A percentile compares a stretch with the other conserved stretches of the same genome.
Conservation (phyloP, 2,329 filamentous ascomycete genomes). For the Talaromyces sp. region DNA sequence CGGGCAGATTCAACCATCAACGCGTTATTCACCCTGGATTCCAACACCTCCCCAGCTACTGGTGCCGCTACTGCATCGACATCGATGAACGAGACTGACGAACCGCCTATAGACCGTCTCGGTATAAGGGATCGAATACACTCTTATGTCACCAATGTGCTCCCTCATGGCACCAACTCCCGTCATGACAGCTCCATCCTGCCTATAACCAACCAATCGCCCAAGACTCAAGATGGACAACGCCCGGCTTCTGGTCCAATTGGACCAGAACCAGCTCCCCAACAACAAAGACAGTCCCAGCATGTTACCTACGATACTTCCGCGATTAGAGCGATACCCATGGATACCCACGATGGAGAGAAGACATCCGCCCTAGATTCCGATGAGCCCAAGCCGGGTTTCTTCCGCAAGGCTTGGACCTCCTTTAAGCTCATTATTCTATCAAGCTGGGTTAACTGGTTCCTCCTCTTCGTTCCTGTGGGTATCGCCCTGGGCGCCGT, state of each 20-base stretch:
- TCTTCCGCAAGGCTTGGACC: slow-evolving; percentile 51
- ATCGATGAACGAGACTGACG: slow-evolving; percentile 56
- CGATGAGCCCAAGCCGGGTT: slow-evolving; percentile 35
- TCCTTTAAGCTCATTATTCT: slow-evolving; percentile 58
- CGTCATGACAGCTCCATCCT: slow-evolving; percentile 24
- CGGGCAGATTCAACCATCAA: background rate
- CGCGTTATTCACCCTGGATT: slow-evolving; percentile 4
- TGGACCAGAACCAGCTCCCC: background rate
- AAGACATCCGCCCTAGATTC: slow-evolving; percentile 51
- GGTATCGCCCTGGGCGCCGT: slow-evolving; percentile 30
- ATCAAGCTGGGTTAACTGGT: slow-evolving; percentile 44
- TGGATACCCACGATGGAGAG: slow-evolving; percentile 50
- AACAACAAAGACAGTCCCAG: slow-evolving; percentile 2
- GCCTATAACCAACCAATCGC: slow-evolving; percentile 14
- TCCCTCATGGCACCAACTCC: slow-evolving; percentile 30
- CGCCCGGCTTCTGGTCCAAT: background rate
- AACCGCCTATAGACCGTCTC: slow-evolving; percentile 50
- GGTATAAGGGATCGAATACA: slow-evolving; percentile 46
- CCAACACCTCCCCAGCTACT: background rate
- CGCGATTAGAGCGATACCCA: slow-evolving; percentile 37
- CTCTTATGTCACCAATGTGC: slow-evolving; percentile 40
- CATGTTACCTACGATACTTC: slow-evolving; percentile 19
- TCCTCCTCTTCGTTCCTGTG: slow-evolving; percentile 31
- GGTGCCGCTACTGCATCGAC: slow-evolving; percentile 20
- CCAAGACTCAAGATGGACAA: slow-evolving; percentile 11